Evolutionary conservation across 2,329 filamentous ascomycete species (phyloP), one percentile per base, ranked within the genome.

Genomic region (Aspergillus sp.): DNA sequence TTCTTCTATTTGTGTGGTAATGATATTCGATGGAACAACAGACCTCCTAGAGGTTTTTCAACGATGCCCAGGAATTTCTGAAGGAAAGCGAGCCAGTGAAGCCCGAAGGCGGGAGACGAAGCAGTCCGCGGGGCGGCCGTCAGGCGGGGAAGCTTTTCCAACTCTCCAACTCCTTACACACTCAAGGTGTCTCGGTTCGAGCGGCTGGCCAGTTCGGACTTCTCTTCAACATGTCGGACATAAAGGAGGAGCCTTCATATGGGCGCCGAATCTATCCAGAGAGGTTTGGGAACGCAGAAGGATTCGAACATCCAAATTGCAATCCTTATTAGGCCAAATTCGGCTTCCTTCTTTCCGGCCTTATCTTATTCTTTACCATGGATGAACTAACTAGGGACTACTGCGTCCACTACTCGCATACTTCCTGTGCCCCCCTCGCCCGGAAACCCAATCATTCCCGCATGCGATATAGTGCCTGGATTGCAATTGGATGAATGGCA

Each of bases 121-220:
- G 19, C 39, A 39, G 36, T 53, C 51, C 51, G 51, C 51, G 51
- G 51, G 51, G 50, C 50, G 50, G 51, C 51, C 51, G 51, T 53
- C 36, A 53, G 51, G 51, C 51, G 51, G 51, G 51, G 51, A 53
- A 53, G 17, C 36, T 53, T 21, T 36, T 36, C 51, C 36, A 53
- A 28, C n/a, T 39, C 51, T 38, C 50, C 10, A 17, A 13, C 32
- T 23, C 10, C 21, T 43, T 9, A 19, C 39, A 43, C 19, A 43
- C 19, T 45, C 13, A 45, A 21, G 41, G 41, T 21, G 21, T 45
- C 41, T 45, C 41, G 41, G 41, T 45, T 23, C 41, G 19, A 45
- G 10, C 41, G 41, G 41, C 41, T 45, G 41, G 41, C 19, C 41
- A 21, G 41, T 13, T n/a, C 13, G 19, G 21, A 5, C 4, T 45